Percentiles rank a stretch among this genome's conserved stretches.
These are phyloP conservation scores for Tritrichomonas musculus DNA, from an alignment of 208 protist genomes.

Conservation along the genomic window DNA sequence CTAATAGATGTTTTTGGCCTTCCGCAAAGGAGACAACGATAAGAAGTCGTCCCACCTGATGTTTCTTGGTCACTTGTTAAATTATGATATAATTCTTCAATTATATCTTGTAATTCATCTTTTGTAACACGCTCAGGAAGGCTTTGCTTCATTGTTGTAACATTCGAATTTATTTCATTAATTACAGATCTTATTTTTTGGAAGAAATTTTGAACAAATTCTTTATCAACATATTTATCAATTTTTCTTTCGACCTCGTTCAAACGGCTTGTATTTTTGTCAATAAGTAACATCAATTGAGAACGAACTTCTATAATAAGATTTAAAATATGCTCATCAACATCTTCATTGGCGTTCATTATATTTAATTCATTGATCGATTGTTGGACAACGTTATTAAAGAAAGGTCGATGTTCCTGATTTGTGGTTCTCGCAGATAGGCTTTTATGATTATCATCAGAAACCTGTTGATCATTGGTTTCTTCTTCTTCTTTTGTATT, in stretches of 20 bases:
- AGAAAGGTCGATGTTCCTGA: not conserved
- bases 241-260: not conserved
- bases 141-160: not conserved
- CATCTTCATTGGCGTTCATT: not conserved
- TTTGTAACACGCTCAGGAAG: not conserved
- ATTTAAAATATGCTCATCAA: not conserved
- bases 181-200: not conserved
- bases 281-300: not conserved
- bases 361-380: not conserved
- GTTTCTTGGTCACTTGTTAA: not conserved
- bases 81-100: not conserved
- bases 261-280: not conserved
- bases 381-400: not conserved
- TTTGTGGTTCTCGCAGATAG: not conserved
- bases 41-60: not conserved
- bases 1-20: not conserved
- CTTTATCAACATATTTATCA: not conserved
- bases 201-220: not conserved
- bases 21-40: constrained; percentile 1
- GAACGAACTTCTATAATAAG: not conserved
- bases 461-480: not conserved
- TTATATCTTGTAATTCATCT: not conserved
- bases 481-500: not conserved
- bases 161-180: not conserved
- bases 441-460: not conserved